Evolutionary conservation across 352 stramenopile genomes (phyloP), one percentile per base, ranked within the genome.

Genomic region (Globisporangium cystogenes): DNA sequence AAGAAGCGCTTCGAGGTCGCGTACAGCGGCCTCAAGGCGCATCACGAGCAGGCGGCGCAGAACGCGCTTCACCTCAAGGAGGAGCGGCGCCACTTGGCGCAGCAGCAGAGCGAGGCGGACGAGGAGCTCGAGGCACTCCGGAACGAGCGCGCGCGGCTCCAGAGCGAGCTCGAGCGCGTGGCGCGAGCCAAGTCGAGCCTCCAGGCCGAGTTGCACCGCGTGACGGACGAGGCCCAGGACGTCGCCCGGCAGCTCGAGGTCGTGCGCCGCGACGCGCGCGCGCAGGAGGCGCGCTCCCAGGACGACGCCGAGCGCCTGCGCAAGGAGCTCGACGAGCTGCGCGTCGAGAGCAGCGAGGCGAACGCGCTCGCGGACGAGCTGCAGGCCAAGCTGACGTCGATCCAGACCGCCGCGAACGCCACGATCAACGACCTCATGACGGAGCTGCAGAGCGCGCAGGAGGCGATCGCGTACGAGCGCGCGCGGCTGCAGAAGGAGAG

Each of bases 401-500:
- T 90, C 24, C 80, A 90, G 55, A 85, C 50, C 54, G 80, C 80
- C 6, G 80, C 80, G 15, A 90, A 90, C 60, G 80, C 80, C 0
- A 90, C 80, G 8, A 88, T 90, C 45, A 85, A 90, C 53, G 80
- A 90, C 23, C 55, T 90, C 2, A 71, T 88, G 45, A 52, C 39
- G 7, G 80, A 90, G 53, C 36, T 90, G 10, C 78, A 87, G 52
- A 61, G 61, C 24, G 68, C 68, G 7, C 76, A 88, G 20, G 80
- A 90, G 31, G 61, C 73, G 26, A 59, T 83, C 18, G 62, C 68
- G 14, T 68, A 73, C 10, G 80, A 90, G 21, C 80, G 82, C 21
- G 68, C 42, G 43, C 72, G 73, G 4, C 60, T 62, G 0, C 60
- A 71, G 23, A 88, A 88, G 46, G 80, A 90, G 14, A 59, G 60